Evolutionary conservation across 768 basidiomycete genomes (phyloP).

Genomic region (Phanerochaete sordida): DNA sequence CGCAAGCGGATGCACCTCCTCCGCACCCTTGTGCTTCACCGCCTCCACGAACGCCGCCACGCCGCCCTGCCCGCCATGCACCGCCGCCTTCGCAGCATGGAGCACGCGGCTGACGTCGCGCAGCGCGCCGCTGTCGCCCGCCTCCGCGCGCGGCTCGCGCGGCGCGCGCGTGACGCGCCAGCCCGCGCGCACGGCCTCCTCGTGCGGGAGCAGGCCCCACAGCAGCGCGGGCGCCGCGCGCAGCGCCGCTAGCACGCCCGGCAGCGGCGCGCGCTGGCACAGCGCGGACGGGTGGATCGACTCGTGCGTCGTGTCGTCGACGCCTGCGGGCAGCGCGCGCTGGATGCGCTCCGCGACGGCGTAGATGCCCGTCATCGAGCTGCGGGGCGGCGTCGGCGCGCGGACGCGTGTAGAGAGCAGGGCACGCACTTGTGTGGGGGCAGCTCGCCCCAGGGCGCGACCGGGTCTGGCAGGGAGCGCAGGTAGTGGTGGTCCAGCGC

Average conservation of each 20-base stretch:
- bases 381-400: not conserved
- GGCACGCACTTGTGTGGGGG: conserved; percentile 56
- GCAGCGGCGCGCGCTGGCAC: conserved; percentile 35
- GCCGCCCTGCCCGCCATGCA: not conserved
- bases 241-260: conserved; percentile 33
- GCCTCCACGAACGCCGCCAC: not conserved
- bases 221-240: conserved; percentile 43
- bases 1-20: not conserved
- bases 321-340: conserved; percentile 44
- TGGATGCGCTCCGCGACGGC: conserved; percentile 38
- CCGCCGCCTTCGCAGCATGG: conserved; percentile 1
- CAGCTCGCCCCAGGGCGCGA: conserved; percentile 58
- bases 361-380: conserved; percentile 48
- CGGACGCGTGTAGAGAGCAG: not conserved
- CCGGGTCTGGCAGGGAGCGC: conserved; percentile 44
- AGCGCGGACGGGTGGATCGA: conserved; percentile 59
- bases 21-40: conserved; percentile 7
- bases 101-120: not conserved
- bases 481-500: conserved; percentile 56
- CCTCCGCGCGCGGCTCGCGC: not conserved
- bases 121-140: not conserved
- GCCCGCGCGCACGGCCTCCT: conserved; percentile 41
- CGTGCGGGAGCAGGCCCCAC: conserved; percentile 43
- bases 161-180: conserved; percentile 41
- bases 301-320: conserved; percentile 51